Conservation (phyloP, 2,329 filamentous ascomycete species). For the Colletotrichum abscissum region DNA sequence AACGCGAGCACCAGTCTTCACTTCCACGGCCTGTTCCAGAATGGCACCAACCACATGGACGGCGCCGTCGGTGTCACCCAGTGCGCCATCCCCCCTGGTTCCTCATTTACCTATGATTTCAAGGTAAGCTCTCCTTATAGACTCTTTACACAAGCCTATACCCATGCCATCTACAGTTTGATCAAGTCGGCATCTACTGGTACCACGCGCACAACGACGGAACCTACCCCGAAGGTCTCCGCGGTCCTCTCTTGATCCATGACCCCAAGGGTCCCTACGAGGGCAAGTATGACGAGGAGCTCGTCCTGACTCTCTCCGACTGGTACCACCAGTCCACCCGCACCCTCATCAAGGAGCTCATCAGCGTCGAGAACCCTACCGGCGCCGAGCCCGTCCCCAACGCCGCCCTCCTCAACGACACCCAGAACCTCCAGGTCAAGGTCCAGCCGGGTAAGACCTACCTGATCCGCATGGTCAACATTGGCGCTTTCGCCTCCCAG, state of each 20-base stretch:
- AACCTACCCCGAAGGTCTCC: constrained; percentile 69
- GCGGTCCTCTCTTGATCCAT: constrained; percentile 66
- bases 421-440: constrained; percentile 52
- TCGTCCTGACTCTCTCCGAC: constrained; percentile 67
- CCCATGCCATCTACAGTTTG: constrained; percentile 26
- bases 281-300: constrained; percentile 62
- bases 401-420: constrained; percentile 64
- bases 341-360: constrained; percentile 57
- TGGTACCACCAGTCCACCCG: constrained; percentile 71
- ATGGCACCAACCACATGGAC: constrained; percentile 69
- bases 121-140: constrained; percentile 48
- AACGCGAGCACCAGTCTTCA: constrained; percentile 64
- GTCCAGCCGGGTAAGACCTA: constrained; percentile 63
- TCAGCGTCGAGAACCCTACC: constrained; percentile 58
- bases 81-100: constrained; percentile 64
- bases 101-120: constrained; percentile 68
- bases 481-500: constrained; percentile 62
- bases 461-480: constrained; percentile 63
- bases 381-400: constrained; percentile 67
- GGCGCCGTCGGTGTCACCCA: constrained; percentile 68
- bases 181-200: constrained; percentile 60
- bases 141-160: background rate
- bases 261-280: constrained; percentile 62
- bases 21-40: constrained; percentile 73
- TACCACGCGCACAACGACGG: constrained; percentile 61